phyloP scores from a whole-genome alignment of 2,329 filamentous ascomycete species.

The Fusarium secorum region DNA sequence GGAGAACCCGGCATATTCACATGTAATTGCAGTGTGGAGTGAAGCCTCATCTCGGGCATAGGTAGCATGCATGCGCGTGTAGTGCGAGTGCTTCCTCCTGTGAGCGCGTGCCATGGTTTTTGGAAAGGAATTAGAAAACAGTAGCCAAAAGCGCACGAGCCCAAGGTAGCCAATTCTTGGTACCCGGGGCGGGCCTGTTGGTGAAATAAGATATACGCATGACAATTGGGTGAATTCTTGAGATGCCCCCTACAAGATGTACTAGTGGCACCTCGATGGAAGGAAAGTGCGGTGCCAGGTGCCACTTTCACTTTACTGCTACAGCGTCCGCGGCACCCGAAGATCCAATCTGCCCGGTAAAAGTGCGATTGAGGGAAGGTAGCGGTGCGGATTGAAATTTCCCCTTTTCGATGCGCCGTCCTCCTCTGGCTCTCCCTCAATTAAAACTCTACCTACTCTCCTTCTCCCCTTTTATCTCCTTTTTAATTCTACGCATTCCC shows the following conservation, averaged over 20 bases:
- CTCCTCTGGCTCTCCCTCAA: conserved; percentile 29
- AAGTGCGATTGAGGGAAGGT: conserved; percentile 8
- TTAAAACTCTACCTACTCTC: conserved; percentile 36
- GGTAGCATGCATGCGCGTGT: neutral
- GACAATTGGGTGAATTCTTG: conserved; percentile 32
- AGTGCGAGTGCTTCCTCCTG: conserved; percentile 18
- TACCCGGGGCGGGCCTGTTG: conserved; percentile 24
- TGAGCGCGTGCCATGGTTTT: conserved; percentile 19
- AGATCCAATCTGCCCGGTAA: conserved; percentile 33
- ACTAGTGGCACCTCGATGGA: conserved; percentile 34
- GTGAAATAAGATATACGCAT: conserved; percentile 22
- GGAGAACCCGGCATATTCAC: conserved; percentile 44
- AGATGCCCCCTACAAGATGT: conserved; percentile 31
- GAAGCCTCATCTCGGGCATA: conserved; percentile 30
- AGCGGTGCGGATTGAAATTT: conserved; percentile 45
- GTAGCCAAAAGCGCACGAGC: conserved; percentile 21
- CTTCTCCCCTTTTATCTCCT: conserved; percentile 40
- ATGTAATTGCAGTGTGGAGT: conserved; percentile 43
- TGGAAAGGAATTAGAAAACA: neutral
- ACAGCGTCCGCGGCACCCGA: conserved; percentile 16
- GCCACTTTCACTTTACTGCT: conserved; percentile 35
- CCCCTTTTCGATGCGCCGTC: conserved; percentile 48
- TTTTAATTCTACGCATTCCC: conserved; percentile 38
- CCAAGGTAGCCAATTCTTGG: conserved; percentile 18
- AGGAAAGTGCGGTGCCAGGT: conserved; percentile 36